Evolutionary conservation across 2,329 filamentous ascomycete species (phyloP).

Genomic region (Colletotrichum coccodes): DNA sequence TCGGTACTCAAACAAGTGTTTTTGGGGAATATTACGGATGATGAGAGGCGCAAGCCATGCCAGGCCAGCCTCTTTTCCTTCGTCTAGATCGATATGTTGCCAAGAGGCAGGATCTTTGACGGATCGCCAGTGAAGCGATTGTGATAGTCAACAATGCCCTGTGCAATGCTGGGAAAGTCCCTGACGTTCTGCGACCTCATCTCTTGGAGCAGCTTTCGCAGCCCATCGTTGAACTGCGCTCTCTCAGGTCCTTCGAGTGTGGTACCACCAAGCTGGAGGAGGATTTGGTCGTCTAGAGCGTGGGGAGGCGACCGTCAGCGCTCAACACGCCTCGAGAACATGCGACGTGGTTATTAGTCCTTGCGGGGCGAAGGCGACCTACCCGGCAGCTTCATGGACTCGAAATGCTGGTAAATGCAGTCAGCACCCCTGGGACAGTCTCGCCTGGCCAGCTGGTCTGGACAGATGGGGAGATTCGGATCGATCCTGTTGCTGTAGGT

Average conservation of each 20-base stretch:
- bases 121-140: slow-evolving; percentile 72
- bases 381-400: slow-evolving; percentile 78
- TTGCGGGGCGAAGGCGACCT: slow-evolving; percentile 56
- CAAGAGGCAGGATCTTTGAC: slow-evolving; percentile 70
- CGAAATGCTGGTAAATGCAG: slow-evolving; percentile 86
- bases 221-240: slow-evolving; percentile 69
- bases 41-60: neutral
- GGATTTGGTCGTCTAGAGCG: slow-evolving; percentile 75
- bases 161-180: slow-evolving; percentile 74
- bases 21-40: slow-evolving; percentile 4
- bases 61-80: slow-evolving; percentile 4
- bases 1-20: slow-evolving; percentile 8
- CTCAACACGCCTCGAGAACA: slow-evolving; percentile 45
- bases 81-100: slow-evolving; percentile 53
- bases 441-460: slow-evolving; percentile 75
- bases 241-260: slow-evolving; percentile 71
- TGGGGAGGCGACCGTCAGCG: slow-evolving; percentile 56
- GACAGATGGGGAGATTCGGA: slow-evolving; percentile 77
- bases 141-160: slow-evolving; percentile 74
- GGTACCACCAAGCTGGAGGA: slow-evolving; percentile 75
- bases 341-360: slow-evolving; percentile 39
- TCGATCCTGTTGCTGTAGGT: slow-evolving; percentile 96
- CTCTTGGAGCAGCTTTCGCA: slow-evolving; percentile 69
- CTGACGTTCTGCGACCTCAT: slow-evolving; percentile 68
- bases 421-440: slow-evolving; percentile 75